Base-by-base conservation (phyloP, 495 filamentous ascomycete genomes). In the Cladorrhinum samala region DNA sequence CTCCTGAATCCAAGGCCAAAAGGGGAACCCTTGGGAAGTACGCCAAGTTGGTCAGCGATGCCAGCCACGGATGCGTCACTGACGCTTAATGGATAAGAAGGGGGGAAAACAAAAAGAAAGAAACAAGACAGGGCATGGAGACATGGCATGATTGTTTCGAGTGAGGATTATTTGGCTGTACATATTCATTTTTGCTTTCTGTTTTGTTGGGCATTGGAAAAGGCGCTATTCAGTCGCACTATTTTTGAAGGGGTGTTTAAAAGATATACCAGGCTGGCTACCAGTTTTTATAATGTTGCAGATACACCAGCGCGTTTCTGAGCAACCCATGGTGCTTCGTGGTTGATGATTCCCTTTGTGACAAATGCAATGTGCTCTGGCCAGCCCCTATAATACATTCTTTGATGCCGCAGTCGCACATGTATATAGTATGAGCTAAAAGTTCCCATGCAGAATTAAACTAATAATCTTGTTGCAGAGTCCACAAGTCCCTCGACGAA, bases 11-110 rank as follows among this genome's bases (percentile, higher is more conserved):
- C 44, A 85, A 83, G 69, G 89, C 87, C 55, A 73, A 71, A 18
- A 83, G 82, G 69, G 88, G 88, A 9, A 91, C 88, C 13, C 68
- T 92, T 55, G 83, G 80, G 56, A 91, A 91, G 71, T 92, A 92
- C 61, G 79, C 85, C 18, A 74, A 72, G 66, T 59, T 81, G 42
- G 84, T 92, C 36, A 79, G 72, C 53, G 85, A 91, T 68, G 88
- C 88, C 6, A 88, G 83, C 72, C 83, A 84, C 52, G 88, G 88
- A 33, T 91, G 88, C 65, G 83, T 92, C 37, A 92, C 88, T 3
- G 88, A 91, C 63, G 76, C 67, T 13, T 44, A 52, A 30, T 47
- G 40, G 17, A n/a, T n/a, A n/a, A n/a, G n/a, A n/a, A n/a, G n/a
- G n/a, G n/a, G n/a, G n/a, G n/a, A n/a, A 45, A 40, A 39, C 19